Conservation (phyloP, 2,329 filamentous ascomycete genomes). For the Verticillium isaacii region DNA sequence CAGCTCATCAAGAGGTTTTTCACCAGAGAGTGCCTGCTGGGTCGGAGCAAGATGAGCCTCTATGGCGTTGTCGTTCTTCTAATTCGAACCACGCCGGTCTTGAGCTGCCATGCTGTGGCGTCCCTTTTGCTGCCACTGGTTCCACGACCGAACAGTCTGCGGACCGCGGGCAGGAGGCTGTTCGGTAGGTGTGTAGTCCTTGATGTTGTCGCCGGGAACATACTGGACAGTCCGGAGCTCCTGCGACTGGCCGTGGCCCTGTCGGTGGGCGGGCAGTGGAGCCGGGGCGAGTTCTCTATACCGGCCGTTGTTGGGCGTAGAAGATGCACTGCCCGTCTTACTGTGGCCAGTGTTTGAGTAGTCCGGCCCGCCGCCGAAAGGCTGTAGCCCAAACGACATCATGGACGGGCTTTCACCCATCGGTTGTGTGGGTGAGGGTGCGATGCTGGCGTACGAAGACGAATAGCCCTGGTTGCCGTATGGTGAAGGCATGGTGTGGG, state of each 20-base stretch:
- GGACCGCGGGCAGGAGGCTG: constrained; percentile 52
- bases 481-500: background rate
- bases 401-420: constrained; percentile 2
- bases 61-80: constrained; percentile 2
- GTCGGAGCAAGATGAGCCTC: background rate
- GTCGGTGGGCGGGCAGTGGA: constrained; percentile 46
- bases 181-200: constrained; percentile 51
- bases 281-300: constrained; percentile 57
- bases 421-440: constrained; percentile 4
- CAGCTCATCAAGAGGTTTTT: background rate
- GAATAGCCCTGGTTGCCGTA: background rate
- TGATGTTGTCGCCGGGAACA: constrained; percentile 49
- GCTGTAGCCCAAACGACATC: constrained; percentile 5
- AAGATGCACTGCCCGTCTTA: constrained; percentile 11
- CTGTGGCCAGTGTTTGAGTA: background rate
- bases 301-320: constrained; percentile 14
- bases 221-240: constrained; percentile 57
- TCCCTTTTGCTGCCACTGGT: constrained; percentile 15
- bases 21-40: background rate
- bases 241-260: constrained; percentile 39
- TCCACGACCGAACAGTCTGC: constrained; percentile 54
- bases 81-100: constrained; percentile 13
- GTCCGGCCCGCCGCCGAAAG: background rate
- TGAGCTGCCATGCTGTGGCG: constrained; percentile 30
- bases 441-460: constrained; percentile 9